These are phyloP conservation scores for Collariella sp. DNA, from an alignment of 495 filamentous ascomycete species.

Conservation along the genomic window DNA sequence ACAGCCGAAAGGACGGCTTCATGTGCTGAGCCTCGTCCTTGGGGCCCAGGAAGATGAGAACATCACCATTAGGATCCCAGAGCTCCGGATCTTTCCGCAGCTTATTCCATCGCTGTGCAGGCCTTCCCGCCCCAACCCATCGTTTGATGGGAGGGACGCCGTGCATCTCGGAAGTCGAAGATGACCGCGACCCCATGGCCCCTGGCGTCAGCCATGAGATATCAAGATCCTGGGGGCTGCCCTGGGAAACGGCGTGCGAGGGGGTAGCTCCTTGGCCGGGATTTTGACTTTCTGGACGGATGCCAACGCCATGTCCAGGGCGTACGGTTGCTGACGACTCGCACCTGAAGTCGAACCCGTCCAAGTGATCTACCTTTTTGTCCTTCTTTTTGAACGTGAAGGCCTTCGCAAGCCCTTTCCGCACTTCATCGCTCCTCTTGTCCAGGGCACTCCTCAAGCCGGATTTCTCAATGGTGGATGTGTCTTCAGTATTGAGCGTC, in stretches of 20 bases:
- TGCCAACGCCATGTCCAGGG: not conserved
- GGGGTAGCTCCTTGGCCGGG: constrained; percentile 21
- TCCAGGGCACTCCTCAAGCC: constrained; percentile 42
- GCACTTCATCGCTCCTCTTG: constrained; percentile 44
- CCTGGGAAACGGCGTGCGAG: constrained; percentile 11
- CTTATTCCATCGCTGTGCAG: constrained; percentile 47
- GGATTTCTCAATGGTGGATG: constrained; percentile 45
- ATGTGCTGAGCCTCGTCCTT: constrained; percentile 35
- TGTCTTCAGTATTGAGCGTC: constrained; percentile 37
- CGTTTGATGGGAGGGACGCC: constrained; percentile 37
- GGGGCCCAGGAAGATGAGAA: constrained; percentile 48
- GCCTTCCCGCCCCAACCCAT: constrained; percentile 41
- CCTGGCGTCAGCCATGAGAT: constrained; percentile 1
- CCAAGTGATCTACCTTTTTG: constrained; percentile 27
- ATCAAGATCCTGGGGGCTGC: constrained; percentile 4
- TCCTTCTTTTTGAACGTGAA: constrained; percentile 40
- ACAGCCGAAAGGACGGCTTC: constrained; percentile 49
- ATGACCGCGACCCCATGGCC: constrained; percentile 17
- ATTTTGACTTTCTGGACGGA: constrained; percentile 15
- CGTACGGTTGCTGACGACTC: constrained; percentile 33
- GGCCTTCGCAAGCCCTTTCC: constrained; percentile 42
- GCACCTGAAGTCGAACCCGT: constrained; percentile 20
- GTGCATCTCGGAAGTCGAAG: constrained; percentile 25
- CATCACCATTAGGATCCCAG: constrained; percentile 55
- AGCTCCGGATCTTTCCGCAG: constrained; percentile 52